phyloP scores from a whole-genome alignment of 768 basidiomycete species.

The Leccinum disarticulatum region DNA sequence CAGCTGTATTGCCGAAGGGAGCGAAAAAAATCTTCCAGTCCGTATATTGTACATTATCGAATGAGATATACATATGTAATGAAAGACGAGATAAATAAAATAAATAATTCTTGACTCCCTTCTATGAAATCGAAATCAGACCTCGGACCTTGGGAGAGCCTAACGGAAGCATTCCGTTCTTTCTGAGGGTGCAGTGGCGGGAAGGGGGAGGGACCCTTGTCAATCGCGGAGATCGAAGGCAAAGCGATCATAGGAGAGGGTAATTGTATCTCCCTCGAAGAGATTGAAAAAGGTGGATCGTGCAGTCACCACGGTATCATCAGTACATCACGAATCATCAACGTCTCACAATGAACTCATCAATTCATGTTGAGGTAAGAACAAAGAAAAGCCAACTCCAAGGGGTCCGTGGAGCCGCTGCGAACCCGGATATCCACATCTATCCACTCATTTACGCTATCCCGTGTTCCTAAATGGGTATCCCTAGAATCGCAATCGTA shows the following conservation, averaged over 20 bases:
- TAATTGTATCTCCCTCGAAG: constrained; percentile 6
- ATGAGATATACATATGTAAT: not conserved
- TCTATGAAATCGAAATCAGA: constrained; percentile 1
- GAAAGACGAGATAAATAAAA: not conserved
- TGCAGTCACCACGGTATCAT: not conserved
- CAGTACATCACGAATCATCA: not conserved
- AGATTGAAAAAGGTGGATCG: not conserved
- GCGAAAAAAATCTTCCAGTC: not conserved
- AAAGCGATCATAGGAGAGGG: not conserved
- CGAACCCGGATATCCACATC: not conserved
- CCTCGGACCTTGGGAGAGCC: constrained; percentile 12
- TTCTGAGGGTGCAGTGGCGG: constrained; percentile 4
- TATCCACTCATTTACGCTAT: constrained; percentile 5
- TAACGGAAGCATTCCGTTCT: constrained; percentile 31
- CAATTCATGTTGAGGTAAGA: constrained; percentile 3
- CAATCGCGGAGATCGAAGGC: constrained; percentile 34
- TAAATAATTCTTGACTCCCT: constrained; percentile 13
- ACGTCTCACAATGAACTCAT: not conserved
- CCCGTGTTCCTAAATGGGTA: not conserved
- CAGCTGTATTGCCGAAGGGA: constrained; percentile 25
- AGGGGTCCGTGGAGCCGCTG: constrained; percentile 25
- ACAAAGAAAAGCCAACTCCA: constrained; percentile 15
- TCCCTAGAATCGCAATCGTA: not conserved
- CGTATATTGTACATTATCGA: constrained; percentile 14
- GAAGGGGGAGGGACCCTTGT: constrained; percentile 5